Conservation (phyloP, 306 rosid genomes). For the Cicer bijugum region DNA sequence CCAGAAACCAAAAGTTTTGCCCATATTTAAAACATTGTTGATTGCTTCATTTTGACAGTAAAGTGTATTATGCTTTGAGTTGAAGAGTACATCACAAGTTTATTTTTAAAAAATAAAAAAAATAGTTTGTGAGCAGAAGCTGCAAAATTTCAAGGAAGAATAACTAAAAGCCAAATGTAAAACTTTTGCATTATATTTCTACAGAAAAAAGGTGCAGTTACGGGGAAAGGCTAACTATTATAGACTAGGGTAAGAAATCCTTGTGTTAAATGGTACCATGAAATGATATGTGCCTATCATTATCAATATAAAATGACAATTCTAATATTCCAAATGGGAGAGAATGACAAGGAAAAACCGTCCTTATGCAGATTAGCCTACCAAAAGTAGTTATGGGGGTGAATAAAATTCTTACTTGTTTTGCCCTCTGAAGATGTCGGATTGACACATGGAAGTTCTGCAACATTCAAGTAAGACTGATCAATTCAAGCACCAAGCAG, state of each 20-base stretch:
- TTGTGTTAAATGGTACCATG: slow-evolving; percentile 14
- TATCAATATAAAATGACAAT: slow-evolving; percentile 24
- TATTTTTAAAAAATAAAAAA: background rate
- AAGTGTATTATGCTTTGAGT: background rate
- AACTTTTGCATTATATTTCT: too few species aligned
- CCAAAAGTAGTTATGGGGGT: slow-evolving; percentile 35
- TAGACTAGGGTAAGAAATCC: slow-evolving; percentile 21
- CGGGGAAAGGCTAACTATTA: background rate
- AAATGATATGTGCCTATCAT: slow-evolving; percentile 10
- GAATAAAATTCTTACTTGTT: slow-evolving; percentile 56
- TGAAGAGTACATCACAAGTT: slow-evolving; percentile 7
- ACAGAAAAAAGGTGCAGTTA: background rate
- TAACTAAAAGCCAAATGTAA: background rate
- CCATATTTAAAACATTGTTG: slow-evolving; percentile 12
- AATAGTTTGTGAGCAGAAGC: background rate
- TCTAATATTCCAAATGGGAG: slow-evolving; percentile 4
- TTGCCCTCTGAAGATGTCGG: slow-evolving; percentile 50
- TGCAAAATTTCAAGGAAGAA: background rate
- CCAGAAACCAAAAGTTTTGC: background rate
- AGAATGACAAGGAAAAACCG: slow-evolving; percentile 11
- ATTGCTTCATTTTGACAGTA: slow-evolving; percentile 21
- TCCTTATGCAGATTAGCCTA: slow-evolving; percentile 1
- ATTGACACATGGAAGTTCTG: slow-evolving; percentile 70
- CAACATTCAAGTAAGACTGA: slow-evolving; percentile 43
- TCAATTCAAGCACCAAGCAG: slow-evolving; percentile 38